These are phyloP conservation scores for Pythium aphanidermatum DNA, from an alignment of 352 stramenopile species.

Conservation along the genomic window DNA sequence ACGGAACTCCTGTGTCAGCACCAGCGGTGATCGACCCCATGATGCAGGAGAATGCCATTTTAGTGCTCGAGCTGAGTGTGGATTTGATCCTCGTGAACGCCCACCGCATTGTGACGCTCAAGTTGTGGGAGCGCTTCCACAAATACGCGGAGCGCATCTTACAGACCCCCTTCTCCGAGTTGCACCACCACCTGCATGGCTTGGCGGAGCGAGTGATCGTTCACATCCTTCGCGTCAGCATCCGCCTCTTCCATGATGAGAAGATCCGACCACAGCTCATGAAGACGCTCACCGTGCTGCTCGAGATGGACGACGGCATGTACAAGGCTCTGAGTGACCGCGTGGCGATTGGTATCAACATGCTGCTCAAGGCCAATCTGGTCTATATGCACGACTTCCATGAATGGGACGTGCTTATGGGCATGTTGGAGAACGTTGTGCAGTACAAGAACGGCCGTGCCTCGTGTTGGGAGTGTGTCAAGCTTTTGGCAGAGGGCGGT, in stretches of 20 bases:
- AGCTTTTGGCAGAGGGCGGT: slow-evolving; percentile 57
- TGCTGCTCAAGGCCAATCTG: slow-evolving; percentile 81
- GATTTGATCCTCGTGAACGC: slow-evolving; percentile 83
- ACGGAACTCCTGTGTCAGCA: slow-evolving; percentile 5
- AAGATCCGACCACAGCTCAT: slow-evolving; percentile 78
- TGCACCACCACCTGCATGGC: slow-evolving; percentile 72
- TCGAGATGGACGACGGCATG: slow-evolving; percentile 77
- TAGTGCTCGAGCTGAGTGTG: slow-evolving; percentile 80
- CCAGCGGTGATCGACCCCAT: slow-evolving; percentile 48
- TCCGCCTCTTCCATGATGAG: slow-evolving; percentile 82
- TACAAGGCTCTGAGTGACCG: slow-evolving; percentile 76
- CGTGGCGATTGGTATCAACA: slow-evolving; percentile 71
- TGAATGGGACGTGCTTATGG: slow-evolving; percentile 69
- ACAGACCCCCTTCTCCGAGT: slow-evolving; percentile 61
- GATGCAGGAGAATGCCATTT: slow-evolving; percentile 86
- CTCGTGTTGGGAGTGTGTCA: slow-evolving; percentile 73
- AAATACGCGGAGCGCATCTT: slow-evolving; percentile 72
- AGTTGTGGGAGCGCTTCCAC: slow-evolving; percentile 79
- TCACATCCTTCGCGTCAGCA: slow-evolving; percentile 80
- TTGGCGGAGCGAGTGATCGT: slow-evolving; percentile 82
- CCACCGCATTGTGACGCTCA: slow-evolving; percentile 62
- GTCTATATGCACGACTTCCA: slow-evolving; percentile 86
- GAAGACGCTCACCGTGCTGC: slow-evolving; percentile 65
- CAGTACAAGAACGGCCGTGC: slow-evolving; percentile 71
- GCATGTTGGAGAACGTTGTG: slow-evolving; percentile 70